Conservation (phyloP, 331 rosid species). For the Erythrophleum ivorense region DNA sequence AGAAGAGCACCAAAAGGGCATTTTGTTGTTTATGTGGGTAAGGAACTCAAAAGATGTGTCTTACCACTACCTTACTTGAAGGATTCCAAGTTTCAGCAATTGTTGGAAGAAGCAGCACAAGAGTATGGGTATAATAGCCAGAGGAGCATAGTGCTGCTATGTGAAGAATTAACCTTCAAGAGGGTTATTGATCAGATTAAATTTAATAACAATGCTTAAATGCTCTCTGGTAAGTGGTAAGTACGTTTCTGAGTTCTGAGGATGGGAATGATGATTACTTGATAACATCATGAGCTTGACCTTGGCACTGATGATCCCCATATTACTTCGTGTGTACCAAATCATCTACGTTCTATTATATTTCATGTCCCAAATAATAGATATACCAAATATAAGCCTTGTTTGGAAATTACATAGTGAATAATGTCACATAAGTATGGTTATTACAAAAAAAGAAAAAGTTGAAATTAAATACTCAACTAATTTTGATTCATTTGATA, state of each 20-base stretch:
- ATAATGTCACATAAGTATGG: too few relatives aligned
- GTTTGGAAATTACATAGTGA: too few relatives aligned
- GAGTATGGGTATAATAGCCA: conserved; percentile 37
- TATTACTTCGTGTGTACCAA: too few relatives aligned
- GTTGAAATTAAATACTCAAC: too few relatives aligned
- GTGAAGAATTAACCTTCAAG: conserved; percentile 47
- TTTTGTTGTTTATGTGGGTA: conserved; percentile 55
- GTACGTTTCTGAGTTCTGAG: neutral
- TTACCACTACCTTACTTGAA: conserved; percentile 47
- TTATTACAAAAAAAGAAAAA: too few relatives aligned
- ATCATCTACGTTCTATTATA: too few relatives aligned
- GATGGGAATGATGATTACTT: neutral
- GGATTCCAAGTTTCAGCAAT: conserved; percentile 40
- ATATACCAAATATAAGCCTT: too few relatives aligned
- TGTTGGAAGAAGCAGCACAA: conserved; percentile 52
- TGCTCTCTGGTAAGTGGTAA: neutral
- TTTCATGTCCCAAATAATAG: too few relatives aligned
- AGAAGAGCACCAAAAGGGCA: conserved; percentile 52
- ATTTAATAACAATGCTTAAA: neutral
- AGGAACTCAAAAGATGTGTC: conserved; percentile 44
- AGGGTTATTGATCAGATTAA: neutral
- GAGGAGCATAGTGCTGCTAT: conserved; percentile 47
- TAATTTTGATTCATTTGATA: too few relatives aligned
- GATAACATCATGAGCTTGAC: neutral
- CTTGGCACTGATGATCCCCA: too few relatives aligned